Base-by-base conservation (phyloP, 1,284 basidiomycete genomes). In the Naganishia liquefaciens region DNA sequence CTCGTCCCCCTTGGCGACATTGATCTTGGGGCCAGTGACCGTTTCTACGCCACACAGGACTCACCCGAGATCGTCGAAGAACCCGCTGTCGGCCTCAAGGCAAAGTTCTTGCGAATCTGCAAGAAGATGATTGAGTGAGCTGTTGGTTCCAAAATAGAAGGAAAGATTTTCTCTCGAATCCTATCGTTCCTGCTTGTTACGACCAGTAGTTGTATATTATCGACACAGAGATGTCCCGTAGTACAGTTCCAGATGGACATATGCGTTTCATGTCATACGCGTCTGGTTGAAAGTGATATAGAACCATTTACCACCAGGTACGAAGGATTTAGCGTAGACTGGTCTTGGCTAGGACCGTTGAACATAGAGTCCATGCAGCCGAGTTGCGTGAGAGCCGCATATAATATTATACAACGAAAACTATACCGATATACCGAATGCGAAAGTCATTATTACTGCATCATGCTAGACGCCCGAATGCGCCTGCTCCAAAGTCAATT, bases 401-500 rank as follows among this genome's bases (percentile, higher is more conserved):
- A 25, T 7, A n/a, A 21, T 49, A 4, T 27, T n/a, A 53, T 39
- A 33, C 51, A 21, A 53, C n/a, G 28, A n/a, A n/a, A 30, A 53
- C 13, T 19, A 39, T 15, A 10, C 50, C 1, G 23, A 27, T 33
- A 19, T 28, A 23, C 50, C 6, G 5, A 51, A 33, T 19, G 21
- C 42, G 9, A 44, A 33, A 17, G 33, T 13, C 33, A 37, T 9
- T 13, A 37, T 37, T 37, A 9, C 7, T 2, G 33, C 33, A 37
- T 37, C 33, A 33, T 37, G 27, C 57, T 60, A 50, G 21, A 60
- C 37, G 3, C 44, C 57, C 23, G 25, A 37, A 50, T 60, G 57
- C 23, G 57, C 57, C 30, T 60, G 57, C 46, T 60, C 57, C 46
- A 60, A 33, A 25, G 57, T 60, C 47, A 60, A 39, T 19, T 60